Evolutionary conservation across 345 rosid species (phyloP).

Genomic region (Leavenworthia alabamica): DNA sequence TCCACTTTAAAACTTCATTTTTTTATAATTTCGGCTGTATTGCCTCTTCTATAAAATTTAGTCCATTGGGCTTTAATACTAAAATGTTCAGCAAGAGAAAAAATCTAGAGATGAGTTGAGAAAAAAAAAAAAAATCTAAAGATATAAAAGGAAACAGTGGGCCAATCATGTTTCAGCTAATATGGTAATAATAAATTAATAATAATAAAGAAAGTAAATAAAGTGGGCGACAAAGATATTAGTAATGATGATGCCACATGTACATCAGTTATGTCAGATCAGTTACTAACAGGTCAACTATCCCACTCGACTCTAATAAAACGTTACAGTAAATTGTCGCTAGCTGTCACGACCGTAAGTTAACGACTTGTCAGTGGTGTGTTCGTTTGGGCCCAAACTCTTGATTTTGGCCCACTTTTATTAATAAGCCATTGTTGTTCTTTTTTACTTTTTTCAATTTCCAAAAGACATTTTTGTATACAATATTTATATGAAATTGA

Average conservation of each 20-base stretch:
- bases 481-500: not conserved
- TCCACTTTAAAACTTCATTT: no score
- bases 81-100: no score
- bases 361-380: constrained; percentile 15
- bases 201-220: no score
- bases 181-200: no score
- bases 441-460: not conserved
- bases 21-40: no score
- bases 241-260: constrained; percentile 25
- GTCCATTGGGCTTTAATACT: no score
- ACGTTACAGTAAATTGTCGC: constrained; percentile 15
- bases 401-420: constrained; percentile 27
- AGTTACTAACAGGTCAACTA: constrained; percentile 23
- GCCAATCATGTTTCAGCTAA: no score
- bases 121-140: no score
- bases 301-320: constrained; percentile 9
- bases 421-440: not conserved
- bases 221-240: constrained; percentile 18
- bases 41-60: no score
- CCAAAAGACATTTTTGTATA: not conserved
- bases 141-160: no score
- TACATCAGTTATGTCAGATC: constrained; percentile 3
- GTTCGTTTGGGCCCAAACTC: constrained; percentile 26
- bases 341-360: constrained; percentile 31
- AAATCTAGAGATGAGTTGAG: no score